Conservation (phyloP, 768 basidiomycete genomes). For the Pulveroboletus sp. region DNA sequence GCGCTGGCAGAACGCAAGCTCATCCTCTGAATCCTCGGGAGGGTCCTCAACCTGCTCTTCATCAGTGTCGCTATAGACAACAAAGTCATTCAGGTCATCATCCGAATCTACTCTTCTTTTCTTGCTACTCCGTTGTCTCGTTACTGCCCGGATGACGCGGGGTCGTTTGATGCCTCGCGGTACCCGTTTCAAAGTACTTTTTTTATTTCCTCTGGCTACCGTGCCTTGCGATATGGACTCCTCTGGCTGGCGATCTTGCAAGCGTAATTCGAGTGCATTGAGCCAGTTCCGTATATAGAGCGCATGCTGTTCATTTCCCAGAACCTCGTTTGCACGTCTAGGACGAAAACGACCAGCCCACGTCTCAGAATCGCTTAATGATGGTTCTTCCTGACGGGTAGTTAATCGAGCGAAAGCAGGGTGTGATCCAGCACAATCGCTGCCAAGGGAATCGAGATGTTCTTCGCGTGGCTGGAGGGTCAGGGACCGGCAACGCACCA, state of each 20-base stretch:
- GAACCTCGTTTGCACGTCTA: conserved; percentile 64
- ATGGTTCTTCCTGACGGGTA: conserved; percentile 9
- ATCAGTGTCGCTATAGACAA: conserved; percentile 42
- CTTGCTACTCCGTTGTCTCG: conserved; percentile 48
- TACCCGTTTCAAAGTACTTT: conserved; percentile 22
- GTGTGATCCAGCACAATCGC: conserved; percentile 34
- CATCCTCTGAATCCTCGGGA: conserved; percentile 38
- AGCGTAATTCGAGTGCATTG: conserved; percentile 60
- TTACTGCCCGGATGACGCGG: conserved; percentile 55
- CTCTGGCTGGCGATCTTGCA: conserved; percentile 17
- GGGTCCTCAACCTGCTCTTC: conserved; percentile 31
- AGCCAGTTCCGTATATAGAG: conserved; percentile 79
- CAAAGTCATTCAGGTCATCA: conserved; percentile 57
- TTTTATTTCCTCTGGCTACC: conserved; percentile 13
- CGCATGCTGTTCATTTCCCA: conserved; percentile 75
- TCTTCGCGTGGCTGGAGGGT: conserved; percentile 17
- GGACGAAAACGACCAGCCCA: conserved; percentile 83
- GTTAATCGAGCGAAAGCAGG: conserved; percentile 50
- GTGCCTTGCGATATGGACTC: background rate
- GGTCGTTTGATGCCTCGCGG: conserved; percentile 53
- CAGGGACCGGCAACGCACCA: conserved; percentile 1
- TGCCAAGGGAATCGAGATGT: conserved; percentile 8
- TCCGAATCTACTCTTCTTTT: conserved; percentile 50
- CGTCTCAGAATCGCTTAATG: conserved; percentile 35
- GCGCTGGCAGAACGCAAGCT: conserved; percentile 26